phyloP scores from a whole-genome alignment of 2,329 filamentous ascomycete species.

The Fusarium luffae region DNA sequence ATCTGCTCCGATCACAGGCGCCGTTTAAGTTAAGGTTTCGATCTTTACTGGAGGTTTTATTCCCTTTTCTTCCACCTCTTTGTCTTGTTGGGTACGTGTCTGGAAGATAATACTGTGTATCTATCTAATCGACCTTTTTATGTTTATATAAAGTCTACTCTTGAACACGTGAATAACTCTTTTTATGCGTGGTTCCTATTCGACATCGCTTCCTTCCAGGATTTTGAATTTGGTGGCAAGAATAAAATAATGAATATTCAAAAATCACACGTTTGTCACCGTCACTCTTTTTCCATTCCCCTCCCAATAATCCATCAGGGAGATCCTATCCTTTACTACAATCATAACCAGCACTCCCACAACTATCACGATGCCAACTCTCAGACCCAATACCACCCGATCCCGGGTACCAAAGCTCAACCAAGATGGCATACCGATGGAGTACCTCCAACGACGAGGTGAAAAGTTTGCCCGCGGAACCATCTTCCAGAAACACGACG shows the following conservation, averaged over 20 bases:
- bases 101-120: not conserved
- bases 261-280: not conserved
- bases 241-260: not conserved
- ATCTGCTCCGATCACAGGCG: constrained; percentile 24
- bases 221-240: not conserved
- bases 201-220: not conserved
- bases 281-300: not conserved
- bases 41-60: not conserved
- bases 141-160: not conserved
- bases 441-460: not conserved
- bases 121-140: not conserved
- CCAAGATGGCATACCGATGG: not conserved
- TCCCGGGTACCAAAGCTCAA: not conserved
- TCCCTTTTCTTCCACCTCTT: not conserved
- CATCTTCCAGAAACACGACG: not conserved
- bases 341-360: not conserved
- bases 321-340: not conserved
- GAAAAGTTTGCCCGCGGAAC: not conserved
- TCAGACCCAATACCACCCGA: not conserved
- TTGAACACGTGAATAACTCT: not conserved
- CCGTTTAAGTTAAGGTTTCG: constrained; percentile 15
- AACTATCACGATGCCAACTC: not conserved
- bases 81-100: too few species aligned
- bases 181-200: not conserved
- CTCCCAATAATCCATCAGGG: not conserved